phyloP scores from a whole-genome alignment of 805 yeast genomes.

The Candida chilensis region DNA sequence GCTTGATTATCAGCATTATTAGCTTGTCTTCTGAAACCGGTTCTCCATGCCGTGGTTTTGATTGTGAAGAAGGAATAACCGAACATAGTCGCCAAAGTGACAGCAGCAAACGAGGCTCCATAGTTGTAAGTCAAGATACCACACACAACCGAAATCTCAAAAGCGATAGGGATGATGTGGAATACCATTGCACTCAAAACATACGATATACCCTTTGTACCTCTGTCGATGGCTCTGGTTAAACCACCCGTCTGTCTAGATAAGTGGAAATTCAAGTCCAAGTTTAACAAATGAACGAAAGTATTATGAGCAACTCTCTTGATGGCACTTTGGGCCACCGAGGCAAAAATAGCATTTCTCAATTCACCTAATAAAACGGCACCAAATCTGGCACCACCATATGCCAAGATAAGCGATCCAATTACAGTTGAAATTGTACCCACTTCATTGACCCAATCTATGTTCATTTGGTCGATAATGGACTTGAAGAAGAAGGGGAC shows the following conservation, averaged over 20 bases:
- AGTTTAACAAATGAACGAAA: conserved; percentile 69
- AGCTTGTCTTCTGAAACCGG: conserved; percentile 81
- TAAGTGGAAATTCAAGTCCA: conserved; percentile 86
- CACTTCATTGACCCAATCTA: conserved; percentile 66
- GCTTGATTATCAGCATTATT: conserved; percentile 92
- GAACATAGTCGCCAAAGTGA: conserved; percentile 82
- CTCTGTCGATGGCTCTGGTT: conserved; percentile 94
- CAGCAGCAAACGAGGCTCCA: conserved; percentile 82
- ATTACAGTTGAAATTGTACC: conserved; percentile 63
- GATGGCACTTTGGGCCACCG: conserved; percentile 92
- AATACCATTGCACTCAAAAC: conserved; percentile 96
- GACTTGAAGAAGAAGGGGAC: conserved; percentile 89
- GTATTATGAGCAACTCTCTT: conserved; percentile 84
- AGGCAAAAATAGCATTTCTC: conserved; percentile 91
- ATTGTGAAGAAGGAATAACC: conserved; percentile 84
- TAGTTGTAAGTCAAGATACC: conserved; percentile 91
- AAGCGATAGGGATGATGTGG: conserved; percentile 86
- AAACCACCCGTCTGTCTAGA: conserved; percentile 93
- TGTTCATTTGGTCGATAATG: conserved; percentile 87
- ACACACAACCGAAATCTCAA: conserved; percentile 89
- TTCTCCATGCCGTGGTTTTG: conserved; percentile 92
- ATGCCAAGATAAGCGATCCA: conserved; percentile 63
- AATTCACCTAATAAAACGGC: conserved; percentile 91
- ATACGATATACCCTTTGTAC: conserved; percentile 93
- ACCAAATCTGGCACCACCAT: conserved; percentile 92